Base-by-base conservation (phyloP, 2,329 filamentous ascomycete genomes). In the Pseudocercospora eumusae region DNA sequence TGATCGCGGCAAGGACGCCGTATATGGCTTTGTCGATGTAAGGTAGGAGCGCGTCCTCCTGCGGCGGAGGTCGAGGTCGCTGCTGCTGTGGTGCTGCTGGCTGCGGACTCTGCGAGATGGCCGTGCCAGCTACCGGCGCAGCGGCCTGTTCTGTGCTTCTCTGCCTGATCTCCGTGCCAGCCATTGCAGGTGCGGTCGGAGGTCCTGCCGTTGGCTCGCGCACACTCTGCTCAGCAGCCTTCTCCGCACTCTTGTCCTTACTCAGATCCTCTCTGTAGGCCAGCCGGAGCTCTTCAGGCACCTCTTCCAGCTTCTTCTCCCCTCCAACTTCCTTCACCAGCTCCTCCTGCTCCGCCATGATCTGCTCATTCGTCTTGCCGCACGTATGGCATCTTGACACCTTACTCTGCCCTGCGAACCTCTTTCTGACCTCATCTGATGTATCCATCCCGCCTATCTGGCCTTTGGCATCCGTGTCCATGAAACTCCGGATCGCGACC, bases 381-480 rank as follows among this genome's bases (percentile, higher is more conserved):
- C 93, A 98, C 0, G 80, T 82, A 0, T 81, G 73, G 76, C 95
- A 98, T 57, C 78, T 84, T 83, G 87, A 97, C 0, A 69, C 73
- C 0, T 76, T 76, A 63, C 87, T 92, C 70, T 89, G 85, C 52
- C 74, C 79, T 4, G 95, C 95, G 70, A 95, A 84, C 50, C 84
- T 80, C 70, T 83, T 83, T 59, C 93, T 81, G 56, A 90, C 86
- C 4, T 81, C 82, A 18, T 88, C 87, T 25, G 80, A 85, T 3
- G 88, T 88, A 67, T 97, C 93, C 70, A 98, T 81, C 0, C 95
- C 95, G 11, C 95, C 95, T 1, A 99, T 81, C 79, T 98, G 95
- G 0, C 95, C 95, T 69, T 85, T 86, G 8, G 90, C 87, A 69
- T 93, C 91, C 2, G 89, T 93, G 75, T 96, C 92, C 92, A 99